Evolutionary conservation across 148 eudicot genomes (phyloP).

Genomic region (Gaultheria prostrata): DNA sequence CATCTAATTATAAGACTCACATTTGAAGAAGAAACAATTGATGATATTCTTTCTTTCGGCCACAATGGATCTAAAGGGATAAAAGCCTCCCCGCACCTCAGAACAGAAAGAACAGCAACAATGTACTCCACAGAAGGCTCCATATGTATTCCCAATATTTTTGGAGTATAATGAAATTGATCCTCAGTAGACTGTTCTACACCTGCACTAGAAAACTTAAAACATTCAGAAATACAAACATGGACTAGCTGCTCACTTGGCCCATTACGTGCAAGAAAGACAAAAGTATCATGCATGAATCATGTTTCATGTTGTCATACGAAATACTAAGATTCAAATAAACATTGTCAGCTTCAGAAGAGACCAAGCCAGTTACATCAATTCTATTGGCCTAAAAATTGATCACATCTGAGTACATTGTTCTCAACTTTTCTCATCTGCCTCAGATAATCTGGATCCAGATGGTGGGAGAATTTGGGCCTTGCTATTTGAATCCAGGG

Average conservation of each 20-base stretch:
- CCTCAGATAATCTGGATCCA: background rate
- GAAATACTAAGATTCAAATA: background rate
- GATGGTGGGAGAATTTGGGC: background rate
- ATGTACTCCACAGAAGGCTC: constrained; percentile 77
- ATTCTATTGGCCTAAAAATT: background rate
- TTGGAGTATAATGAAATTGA: constrained; percentile 27
- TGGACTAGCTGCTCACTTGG: constrained; percentile 10
- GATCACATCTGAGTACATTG: background rate
- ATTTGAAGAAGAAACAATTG: constrained; percentile 55
- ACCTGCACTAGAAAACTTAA: constrained; percentile 4
- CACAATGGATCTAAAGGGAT: constrained; percentile 77
- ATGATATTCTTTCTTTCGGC: constrained; percentile 71
- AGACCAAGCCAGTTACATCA: background rate
- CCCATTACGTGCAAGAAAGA: constrained; percentile 13
- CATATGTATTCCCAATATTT: constrained; percentile 65
- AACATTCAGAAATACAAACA: constrained; percentile 15
- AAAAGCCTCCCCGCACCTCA: constrained; percentile 78
- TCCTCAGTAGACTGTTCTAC: constrained; percentile 14
- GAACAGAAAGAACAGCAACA: constrained; percentile 62
- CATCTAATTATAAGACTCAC: constrained; percentile 58
- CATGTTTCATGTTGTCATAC: background rate
- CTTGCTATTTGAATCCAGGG: background rate
- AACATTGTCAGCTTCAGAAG: background rate
- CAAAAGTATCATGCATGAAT: background rate
- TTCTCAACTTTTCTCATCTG: background rate